Base-by-base conservation (phyloP, 768 basidiomycete species). In the Lactarius quietus region DNA sequence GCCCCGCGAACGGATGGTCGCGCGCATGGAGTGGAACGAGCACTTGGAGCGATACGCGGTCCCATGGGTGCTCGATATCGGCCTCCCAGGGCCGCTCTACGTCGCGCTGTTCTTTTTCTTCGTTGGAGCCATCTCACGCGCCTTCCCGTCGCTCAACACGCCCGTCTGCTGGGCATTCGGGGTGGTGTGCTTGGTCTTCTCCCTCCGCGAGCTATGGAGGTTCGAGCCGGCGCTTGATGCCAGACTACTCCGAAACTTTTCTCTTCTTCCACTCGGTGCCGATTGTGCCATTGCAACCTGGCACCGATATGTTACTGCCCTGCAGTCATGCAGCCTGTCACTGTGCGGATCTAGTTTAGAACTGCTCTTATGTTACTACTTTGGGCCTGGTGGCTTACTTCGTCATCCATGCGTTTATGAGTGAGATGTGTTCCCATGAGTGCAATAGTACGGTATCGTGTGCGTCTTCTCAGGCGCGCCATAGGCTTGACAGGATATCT, bases 31-130 rank as follows among this genome's bases (percentile, higher is more conserved):
- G n/a, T n/a, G n/a, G n/a, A n/a, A n/a, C n/a, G n/a, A n/a, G n/a
- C n/a, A n/a, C n/a, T n/a, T n/a, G n/a, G n/a, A n/a, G n/a, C n/a
- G n/a, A n/a, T n/a, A n/a, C n/a, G n/a, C n/a, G n/a, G n/a, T n/a
- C n/a, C n/a, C n/a, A 10, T 64, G 63, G 63, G 15, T 59, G 20
- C 41, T 64, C 33, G 63, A 64, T 23, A 45, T 64, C 10, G 63
- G 58, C 58, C 54, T 64, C 26, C 58, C 63, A 0, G 63, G 63
- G 7, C 23, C 59, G 29, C 31, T 64, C 28, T 64, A 64, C 17
- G n/a, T 55, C 23, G 23, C 63, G 14, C 7, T 64, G 39, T 35
- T 48, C 35, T n/a, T 45, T n/a, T 64, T 64, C 58, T 59, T 43
- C 58, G 51, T n/a, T 0, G 63, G 63, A 3, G 12, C 58, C 23